Evolutionary conservation across 1,284 basidiomycete genomes (phyloP).

Genomic region (Ustilago lituana): DNA sequence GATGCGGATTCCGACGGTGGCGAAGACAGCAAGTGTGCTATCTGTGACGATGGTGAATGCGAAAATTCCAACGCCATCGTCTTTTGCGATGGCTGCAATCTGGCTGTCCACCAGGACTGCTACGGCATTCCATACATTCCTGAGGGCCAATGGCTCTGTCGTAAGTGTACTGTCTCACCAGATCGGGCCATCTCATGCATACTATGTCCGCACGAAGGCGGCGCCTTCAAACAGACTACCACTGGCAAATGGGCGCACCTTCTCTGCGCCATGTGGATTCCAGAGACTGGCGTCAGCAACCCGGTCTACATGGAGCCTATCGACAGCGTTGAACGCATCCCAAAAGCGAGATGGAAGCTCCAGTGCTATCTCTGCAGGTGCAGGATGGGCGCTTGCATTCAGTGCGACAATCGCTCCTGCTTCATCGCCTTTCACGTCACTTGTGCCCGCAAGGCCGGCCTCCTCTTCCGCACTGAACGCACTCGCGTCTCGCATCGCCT

Average conservation of each 20-base stretch:
- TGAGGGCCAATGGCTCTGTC: conserved; percentile 98
- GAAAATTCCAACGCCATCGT: conserved; percentile 99
- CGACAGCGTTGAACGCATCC: conserved; percentile 85
- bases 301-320: conserved; percentile 99
- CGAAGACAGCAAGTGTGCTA: conserved; percentile 79
- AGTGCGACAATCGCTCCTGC: conserved; percentile 90
- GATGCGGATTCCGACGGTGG: conserved; percentile 48
- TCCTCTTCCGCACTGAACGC: conserved; percentile 54
- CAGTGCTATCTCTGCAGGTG: conserved; percentile 84
- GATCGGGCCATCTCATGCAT: conserved; percentile 93
- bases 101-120: conserved; percentile 99
- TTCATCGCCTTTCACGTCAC: conserved; percentile 95
- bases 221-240: conserved; percentile 97
- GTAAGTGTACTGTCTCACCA: conserved; percentile 97
- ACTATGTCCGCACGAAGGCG: conserved; percentile 94
- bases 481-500: conserved; percentile 48
- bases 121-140: conserved; percentile 99
- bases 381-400: conserved; percentile 90
- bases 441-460: conserved; percentile 76
- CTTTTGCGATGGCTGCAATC: conserved; percentile 98
- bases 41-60: conserved; percentile 97
- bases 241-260: conserved; percentile 95
- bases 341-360: conserved; percentile 92
- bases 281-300: conserved; percentile 92
- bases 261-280: conserved; percentile 96